Evolutionary conservation across 176 grass and related monocot species (phyloP).

Genomic region (Musa schizocarpa): DNA sequence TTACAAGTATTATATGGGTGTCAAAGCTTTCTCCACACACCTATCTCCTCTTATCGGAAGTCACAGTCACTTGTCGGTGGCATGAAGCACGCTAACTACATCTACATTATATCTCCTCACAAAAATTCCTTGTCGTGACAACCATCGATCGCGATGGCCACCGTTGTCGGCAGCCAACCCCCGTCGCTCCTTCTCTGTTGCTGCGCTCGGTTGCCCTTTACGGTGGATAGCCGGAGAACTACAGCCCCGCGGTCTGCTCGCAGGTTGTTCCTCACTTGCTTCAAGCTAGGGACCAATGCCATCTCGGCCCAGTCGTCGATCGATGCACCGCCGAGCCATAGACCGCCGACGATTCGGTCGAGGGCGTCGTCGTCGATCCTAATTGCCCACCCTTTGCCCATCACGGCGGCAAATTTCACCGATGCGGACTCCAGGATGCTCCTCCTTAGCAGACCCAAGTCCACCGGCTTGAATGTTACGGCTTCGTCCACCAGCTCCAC

Average conservation of each 20-base stretch:
- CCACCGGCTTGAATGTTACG: conserved; percentile 65
- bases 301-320: conserved; percentile 64
- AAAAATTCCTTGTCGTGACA: background rate
- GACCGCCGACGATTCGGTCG: conserved; percentile 45
- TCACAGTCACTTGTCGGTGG: too few species aligned
- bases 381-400: conserved; percentile 38
- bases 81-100: too few species aligned
- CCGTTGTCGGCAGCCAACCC: conserved; percentile 39
- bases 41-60: too few species aligned
- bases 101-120: too few species aligned
- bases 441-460: conserved; percentile 46
- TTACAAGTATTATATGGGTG: too few species aligned
- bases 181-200: conserved; percentile 17
- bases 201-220: conserved; percentile 3
- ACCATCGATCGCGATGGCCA: conserved; percentile 44
- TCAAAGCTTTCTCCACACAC: too few species aligned
- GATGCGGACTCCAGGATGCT: conserved; percentile 50
- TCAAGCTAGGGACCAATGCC: conserved; percentile 48
- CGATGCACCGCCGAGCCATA: conserved; percentile 54
- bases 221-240: conserved; percentile 37
- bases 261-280: conserved; percentile 53
- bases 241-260: conserved; percentile 13
- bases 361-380: conserved; percentile 72
- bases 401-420: conserved; percentile 40
- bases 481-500: conserved; percentile 61